phyloP scores from a whole-genome alignment of 2,329 filamentous ascomycete species.

The Colletotrichum sp. region DNA sequence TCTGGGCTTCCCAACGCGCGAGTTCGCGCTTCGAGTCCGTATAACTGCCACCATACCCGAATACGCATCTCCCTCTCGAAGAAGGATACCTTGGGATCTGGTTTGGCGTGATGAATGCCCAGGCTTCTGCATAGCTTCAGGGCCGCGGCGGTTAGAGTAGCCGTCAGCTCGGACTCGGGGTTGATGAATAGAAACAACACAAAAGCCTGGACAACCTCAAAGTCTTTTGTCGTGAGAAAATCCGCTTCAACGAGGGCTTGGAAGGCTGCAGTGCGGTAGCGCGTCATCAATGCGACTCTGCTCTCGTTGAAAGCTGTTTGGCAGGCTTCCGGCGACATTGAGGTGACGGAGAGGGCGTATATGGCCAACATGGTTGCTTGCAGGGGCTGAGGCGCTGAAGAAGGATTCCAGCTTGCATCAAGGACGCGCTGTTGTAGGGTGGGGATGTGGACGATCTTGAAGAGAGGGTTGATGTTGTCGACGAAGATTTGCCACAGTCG shows the following conservation, averaged over 20 bases:
- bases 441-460: conserved; percentile 36
- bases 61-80: conserved; percentile 32
- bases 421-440: conserved; percentile 33
- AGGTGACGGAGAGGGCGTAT: conserved; percentile 29
- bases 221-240: conserved; percentile 28
- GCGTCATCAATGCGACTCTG: conserved; percentile 17
- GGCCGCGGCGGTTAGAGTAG: conserved; percentile 25
- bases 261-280: conserved; percentile 28
- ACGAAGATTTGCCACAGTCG: conserved; percentile 37
- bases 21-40: conserved; percentile 22
- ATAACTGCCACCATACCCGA: conserved; percentile 32
- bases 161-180: conserved; percentile 30
- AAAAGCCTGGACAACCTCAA: conserved; percentile 35
- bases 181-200: conserved; percentile 32
- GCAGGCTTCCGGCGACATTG: conserved; percentile 24
- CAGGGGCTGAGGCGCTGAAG: conserved; percentile 18
- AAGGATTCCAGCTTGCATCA: conserved; percentile 31
- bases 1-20: conserved; percentile 15
- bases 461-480: conserved; percentile 34
- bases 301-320: conserved; percentile 17
- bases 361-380: conserved; percentile 32
- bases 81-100: conserved; percentile 20
- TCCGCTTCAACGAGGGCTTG: conserved; percentile 29
- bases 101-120: conserved; percentile 23
- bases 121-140: conserved; percentile 29